Conservation (phyloP, 2,329 filamentous ascomycete genomes). For the Chaetomiaceae sp. region DNA sequence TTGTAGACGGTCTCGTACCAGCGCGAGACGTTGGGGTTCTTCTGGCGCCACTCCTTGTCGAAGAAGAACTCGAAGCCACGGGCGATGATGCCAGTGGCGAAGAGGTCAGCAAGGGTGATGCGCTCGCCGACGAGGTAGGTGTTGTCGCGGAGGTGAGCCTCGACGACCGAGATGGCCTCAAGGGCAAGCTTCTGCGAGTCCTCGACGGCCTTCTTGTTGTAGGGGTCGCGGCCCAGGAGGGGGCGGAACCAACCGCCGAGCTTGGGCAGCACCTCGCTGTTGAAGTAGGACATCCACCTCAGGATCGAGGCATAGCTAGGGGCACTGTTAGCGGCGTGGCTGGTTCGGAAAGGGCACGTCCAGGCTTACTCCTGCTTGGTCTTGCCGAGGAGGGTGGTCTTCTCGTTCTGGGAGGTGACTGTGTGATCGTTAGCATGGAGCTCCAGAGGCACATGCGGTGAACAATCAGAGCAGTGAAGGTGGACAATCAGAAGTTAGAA, state of each 20-base stretch:
- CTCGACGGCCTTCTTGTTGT: slow-evolving; percentile 98
- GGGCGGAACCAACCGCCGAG: slow-evolving; percentile 82
- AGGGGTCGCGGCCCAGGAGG: slow-evolving; percentile 72
- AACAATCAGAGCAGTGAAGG: slow-evolving; percentile 30
- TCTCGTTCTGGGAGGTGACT: slow-evolving; percentile 99
- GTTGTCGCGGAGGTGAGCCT: slow-evolving; percentile 85
- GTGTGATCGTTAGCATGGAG: slow-evolving; percentile 27
- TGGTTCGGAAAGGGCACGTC: neutral
- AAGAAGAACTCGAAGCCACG: slow-evolving; percentile 94
- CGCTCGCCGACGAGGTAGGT: slow-evolving; percentile 98
- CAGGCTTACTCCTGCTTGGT: slow-evolving; percentile 90
- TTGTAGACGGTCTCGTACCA: slow-evolving; percentile 95
- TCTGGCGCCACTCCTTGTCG: slow-evolving; percentile 79
- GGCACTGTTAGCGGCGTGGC: slow-evolving; percentile 6
- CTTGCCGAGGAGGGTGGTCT: slow-evolving; percentile 98
- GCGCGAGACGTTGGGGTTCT: slow-evolving; percentile 81
- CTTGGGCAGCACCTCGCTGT: slow-evolving; percentile 72
- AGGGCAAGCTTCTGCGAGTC: slow-evolving; percentile 66
- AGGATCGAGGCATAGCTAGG: slow-evolving; percentile 85
- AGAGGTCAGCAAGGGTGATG: slow-evolving; percentile 93
- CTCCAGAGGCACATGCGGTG: slow-evolving; percentile 20
- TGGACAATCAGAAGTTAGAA: slow-evolving; percentile 73
- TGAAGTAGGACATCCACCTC: slow-evolving; percentile 97
- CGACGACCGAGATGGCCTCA: slow-evolving; percentile 67
- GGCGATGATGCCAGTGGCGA: slow-evolving; percentile 70